Evolutionary conservation across 2,329 filamentous ascomycete species (phyloP).

Genomic region (Chrysosporium keratinophilum): DNA sequence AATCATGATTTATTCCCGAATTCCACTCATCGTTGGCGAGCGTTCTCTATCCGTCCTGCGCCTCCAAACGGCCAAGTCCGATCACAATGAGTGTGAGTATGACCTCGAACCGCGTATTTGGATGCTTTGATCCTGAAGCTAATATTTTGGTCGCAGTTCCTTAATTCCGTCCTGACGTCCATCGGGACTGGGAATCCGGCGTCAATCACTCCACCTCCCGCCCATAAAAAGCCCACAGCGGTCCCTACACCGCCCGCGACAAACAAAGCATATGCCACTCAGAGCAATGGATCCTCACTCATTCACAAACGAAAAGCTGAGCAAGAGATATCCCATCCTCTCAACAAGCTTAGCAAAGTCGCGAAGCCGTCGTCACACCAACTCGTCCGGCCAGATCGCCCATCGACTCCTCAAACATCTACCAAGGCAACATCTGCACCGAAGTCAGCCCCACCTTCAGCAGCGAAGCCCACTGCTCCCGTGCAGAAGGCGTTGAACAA

Average conservation of each 20-base stretch:
- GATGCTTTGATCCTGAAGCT: background rate
- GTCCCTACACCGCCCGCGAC: constrained; percentile 5
- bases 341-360: constrained; percentile 21
- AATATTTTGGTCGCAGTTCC: constrained; percentile 29
- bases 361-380: constrained; percentile 18
- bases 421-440: constrained; percentile 14
- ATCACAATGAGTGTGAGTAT: constrained; percentile 15
- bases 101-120: background rate
- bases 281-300: constrained; percentile 13
- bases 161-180: constrained; percentile 43
- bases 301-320: constrained; percentile 36
- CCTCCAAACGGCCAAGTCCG: background rate
- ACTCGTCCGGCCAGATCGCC: constrained; percentile 15
- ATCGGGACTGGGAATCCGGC: constrained; percentile 35
- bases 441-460: constrained; percentile 10
- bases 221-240: constrained; percentile 9
- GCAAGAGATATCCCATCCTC: constrained; percentile 26
- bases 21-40: constrained; percentile 12
- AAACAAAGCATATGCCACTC: constrained; percentile 1
- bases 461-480: constrained; percentile 14
- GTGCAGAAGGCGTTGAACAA: constrained; percentile 16
- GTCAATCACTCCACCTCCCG: constrained; percentile 17
- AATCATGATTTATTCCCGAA: constrained; percentile 15
- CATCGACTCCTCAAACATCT: constrained; percentile 18
- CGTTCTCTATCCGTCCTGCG: constrained; percentile 8